These are phyloP conservation scores for Tetrapisispora phaffii DNA, from an alignment of 805 yeast genomes.

Conservation along the genomic window DNA sequence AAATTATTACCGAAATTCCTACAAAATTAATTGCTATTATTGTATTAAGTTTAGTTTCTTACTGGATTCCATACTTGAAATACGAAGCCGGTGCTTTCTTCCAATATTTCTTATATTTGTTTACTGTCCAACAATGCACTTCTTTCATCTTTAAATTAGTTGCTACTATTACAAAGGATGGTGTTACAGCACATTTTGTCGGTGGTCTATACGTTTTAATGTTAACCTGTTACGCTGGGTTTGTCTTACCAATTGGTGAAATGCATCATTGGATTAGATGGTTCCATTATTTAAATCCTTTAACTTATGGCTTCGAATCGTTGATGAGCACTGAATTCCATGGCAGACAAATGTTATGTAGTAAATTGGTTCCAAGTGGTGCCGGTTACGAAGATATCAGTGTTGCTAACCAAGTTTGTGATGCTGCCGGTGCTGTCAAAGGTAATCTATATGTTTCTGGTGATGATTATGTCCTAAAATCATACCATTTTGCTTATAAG, in stretches of 20 bases:
- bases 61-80: slow-evolving; percentile 45
- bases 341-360: slow-evolving; percentile 43
- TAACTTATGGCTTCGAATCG: slow-evolving; percentile 42
- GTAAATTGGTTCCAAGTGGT: slow-evolving; percentile 43
- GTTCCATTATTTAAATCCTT: slow-evolving; percentile 42
- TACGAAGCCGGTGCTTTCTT: slow-evolving; percentile 48
- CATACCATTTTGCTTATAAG: slow-evolving; percentile 33
- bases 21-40: slow-evolving; percentile 42
- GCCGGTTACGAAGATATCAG: slow-evolving; percentile 40
- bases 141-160: slow-evolving; percentile 44
- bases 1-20: slow-evolving; percentile 48
- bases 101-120: slow-evolving; percentile 37
- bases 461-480: slow-evolving; percentile 34
- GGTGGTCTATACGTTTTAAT: slow-evolving; percentile 47
- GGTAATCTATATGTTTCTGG: slow-evolving; percentile 42
- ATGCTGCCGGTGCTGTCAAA: slow-evolving; percentile 41
- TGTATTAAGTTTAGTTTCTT: slow-evolving; percentile 38
- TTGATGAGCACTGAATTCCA: slow-evolving; percentile 50
- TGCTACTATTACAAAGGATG: slow-evolving; percentile 43
- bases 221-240: slow-evolving; percentile 49
- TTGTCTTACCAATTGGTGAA: slow-evolving; percentile 35
- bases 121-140: slow-evolving; percentile 42
- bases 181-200: slow-evolving; percentile 47
- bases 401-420: slow-evolving; percentile 38
- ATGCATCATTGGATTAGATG: slow-evolving; percentile 59